Base-by-base conservation (phyloP, 2,329 filamentous ascomycete genomes). In the Colletotrichum abscissum region DNA sequence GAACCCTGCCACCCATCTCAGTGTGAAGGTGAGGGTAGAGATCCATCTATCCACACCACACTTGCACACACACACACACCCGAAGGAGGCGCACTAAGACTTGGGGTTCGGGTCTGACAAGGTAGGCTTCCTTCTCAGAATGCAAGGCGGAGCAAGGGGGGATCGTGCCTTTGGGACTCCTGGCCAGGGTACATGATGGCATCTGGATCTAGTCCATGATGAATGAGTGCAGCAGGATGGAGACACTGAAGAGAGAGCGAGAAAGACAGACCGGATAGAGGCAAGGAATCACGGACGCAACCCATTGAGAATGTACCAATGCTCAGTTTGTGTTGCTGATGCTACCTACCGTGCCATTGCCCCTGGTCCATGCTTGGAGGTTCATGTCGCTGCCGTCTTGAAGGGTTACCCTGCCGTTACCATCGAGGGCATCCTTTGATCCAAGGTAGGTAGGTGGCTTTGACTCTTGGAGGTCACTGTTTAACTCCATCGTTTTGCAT, bases 61-160 rank as follows among this genome's bases (percentile, higher is more conserved):
- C 42, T n/a, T 19, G 19, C 42, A 49, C 19, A 49, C 42, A 9
- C 42, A 46, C 42, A 49, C 42, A n/a, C 42, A 63, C 38, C 57
- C 52, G 63, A 58, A 68, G 57, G 72, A 74, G 72, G 72, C 72
- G 63, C 68, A 72, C 52, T 63, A 30, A 49, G 42, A 49, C 42
- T 49, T 49, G 42, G 42, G 42, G 56, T 35, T 72, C 57, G 63
- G 68, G 72, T 72, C 57, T 74, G 69, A 72, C 72, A 68, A 74
- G 72, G 72, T 42, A 68, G 46, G 72, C 38, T 74, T 68, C 57
- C 63, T 72, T 71, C 52, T 71, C 69, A 58, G 63, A 63, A 67
- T 46, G 72, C 72, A 56, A 64, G 72, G 69, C 63, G 42, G 55
- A 26, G 72, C 72, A 74, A 59, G 72, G 72, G 56, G 42, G 42